These are phyloP conservation scores for Venturia pyrina DNA, from an alignment of 2,329 filamentous ascomycete genomes.

Conservation along the genomic window DNA sequence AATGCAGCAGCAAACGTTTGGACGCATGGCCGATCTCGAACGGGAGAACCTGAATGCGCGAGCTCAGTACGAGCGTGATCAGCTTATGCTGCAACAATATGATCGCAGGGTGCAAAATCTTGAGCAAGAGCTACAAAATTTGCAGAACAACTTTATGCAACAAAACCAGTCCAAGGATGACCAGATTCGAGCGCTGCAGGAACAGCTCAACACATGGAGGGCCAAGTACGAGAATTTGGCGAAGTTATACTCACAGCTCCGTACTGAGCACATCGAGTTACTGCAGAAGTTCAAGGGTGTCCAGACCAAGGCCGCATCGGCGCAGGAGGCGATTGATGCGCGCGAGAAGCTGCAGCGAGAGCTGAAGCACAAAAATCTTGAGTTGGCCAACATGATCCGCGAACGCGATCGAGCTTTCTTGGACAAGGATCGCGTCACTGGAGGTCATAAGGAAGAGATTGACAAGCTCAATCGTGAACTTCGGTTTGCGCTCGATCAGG, in stretches of 20 bases:
- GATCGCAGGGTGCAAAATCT: conserved; percentile 86
- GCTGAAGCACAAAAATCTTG: conserved; percentile 99
- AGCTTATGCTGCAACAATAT: conserved; percentile 94
- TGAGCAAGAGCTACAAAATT: conserved; percentile 73
- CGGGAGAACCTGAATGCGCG: conserved; percentile 89
- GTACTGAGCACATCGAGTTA: conserved; percentile 88
- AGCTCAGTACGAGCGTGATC: conserved; percentile 93
- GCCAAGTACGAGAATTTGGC: conserved; percentile 94
- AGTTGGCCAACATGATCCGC: conserved; percentile 95
- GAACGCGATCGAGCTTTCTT: conserved; percentile 89
- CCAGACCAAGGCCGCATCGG: conserved; percentile 91
- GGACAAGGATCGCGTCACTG: conserved; percentile 79
- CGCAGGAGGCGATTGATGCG: conserved; percentile 90
- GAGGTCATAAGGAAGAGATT: conserved; percentile 82
- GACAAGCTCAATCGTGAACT: conserved; percentile 93
- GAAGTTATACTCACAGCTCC: conserved; percentile 92
- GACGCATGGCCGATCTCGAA: conserved; percentile 89
- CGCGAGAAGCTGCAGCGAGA: conserved; percentile 94
- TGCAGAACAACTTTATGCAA: conserved; percentile 74
- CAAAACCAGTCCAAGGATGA: conserved; percentile 87
- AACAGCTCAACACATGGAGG: conserved; percentile 96
- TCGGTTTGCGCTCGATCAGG: conserved; percentile 80
- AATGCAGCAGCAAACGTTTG: conserved; percentile 86
- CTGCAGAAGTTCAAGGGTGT: conserved; percentile 94
- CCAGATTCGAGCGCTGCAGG: conserved; percentile 82